Evolutionary conservation across 345 rosid genomes (phyloP), one percentile per base, ranked within the genome.

Genomic region (Eucalyptus cladocalyx): DNA sequence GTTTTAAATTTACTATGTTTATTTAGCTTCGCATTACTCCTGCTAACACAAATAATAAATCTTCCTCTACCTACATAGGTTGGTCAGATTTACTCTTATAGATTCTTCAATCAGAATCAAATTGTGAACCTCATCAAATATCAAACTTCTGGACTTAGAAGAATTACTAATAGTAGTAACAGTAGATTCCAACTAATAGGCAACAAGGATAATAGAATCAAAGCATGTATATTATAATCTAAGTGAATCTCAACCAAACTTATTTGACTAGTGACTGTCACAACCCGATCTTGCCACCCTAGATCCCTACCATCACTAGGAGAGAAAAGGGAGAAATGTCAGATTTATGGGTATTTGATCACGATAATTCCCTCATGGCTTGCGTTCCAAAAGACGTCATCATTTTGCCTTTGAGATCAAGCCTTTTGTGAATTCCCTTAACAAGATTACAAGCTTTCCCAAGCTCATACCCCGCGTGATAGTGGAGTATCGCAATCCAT

Each of bases 281-380:
- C 8, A 4, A 51, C 54, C 8, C 1, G 0, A 51, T 51, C 54
- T 17, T 0, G 1, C 21, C 3, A 0, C 8, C 54, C 21, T 50
- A 8, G 0, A 51, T 51, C 54, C 54, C 54, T 51, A 51, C 0
- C 8, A 3, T 51, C 54, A 51, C 2, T 0, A 51, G 54, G 2
- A 51, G 54, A 51, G 54, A 17, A 51, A 51, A 51, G 8, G 54
- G 54, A 1, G 54, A 51, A 51, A 51, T 3, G 21, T 51, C 54
- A 6, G 21, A 51, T 3, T 17, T 51, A 51, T 7, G 21, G 54
- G 1, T 51, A 51, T 17, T 51, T 51, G 21, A 51, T 51, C 21
- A 5, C 4, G 21, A 51, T 8, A 51, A 1, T 51, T 51, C 54
- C 54, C 54, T 51, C 54, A 51, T 1, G 1, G 54, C 54, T 51